Evolutionary conservation across 352 stramenopile genomes (phyloP), one percentile per base, ranked within the genome.

Genomic region (Globisporangium spiculum): DNA sequence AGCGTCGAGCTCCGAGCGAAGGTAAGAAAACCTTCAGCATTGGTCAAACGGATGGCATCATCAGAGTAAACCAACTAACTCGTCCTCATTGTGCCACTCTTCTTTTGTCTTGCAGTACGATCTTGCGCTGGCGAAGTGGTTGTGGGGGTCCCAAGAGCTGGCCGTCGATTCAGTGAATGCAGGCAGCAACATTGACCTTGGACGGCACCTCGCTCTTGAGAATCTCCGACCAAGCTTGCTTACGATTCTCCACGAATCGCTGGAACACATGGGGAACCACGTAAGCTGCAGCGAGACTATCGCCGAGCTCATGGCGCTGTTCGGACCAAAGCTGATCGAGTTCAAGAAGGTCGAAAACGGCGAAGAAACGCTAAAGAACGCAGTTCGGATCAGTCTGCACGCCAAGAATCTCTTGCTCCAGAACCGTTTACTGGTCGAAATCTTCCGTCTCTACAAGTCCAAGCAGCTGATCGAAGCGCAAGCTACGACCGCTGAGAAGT

Each of bases 401-500:
- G 76, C 73, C 26, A 95, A 92, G 71, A 92, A 93, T 57, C 65
- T 91, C 5, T 48, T 92, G 46, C 73, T 95, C n/a, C 87, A 93
- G 66, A 70, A 60, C 22, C 83, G 83, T 14, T 60, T 93, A 53
- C 68, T 93, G 18, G 82, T 78, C 9, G 75, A 83, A 52, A 70
- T 93, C 16, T 85, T 91, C 54, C 68, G 72, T 22, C 67, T 90
- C 16, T 93, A 92, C 59, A 46, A 12, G 8, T 64, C 54, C 26
- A 87, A 85, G 60, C 63, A 77, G 10, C 36, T 84, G 16, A 32
- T 71, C 3, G 52, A 86, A 32, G 72, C 76, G 4, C 79, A 84
- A 59, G 77, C 76, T 18, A 78, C 83, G 44, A 78, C 73, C 16
- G 75, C 75, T 2, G 70, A 77, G 22, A 91, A 89, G 66, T 91